These are phyloP conservation scores for Schizosaccharomyces cryophilus DNA, from an alignment of 805 yeast genomes.

Conservation along the genomic window DNA sequence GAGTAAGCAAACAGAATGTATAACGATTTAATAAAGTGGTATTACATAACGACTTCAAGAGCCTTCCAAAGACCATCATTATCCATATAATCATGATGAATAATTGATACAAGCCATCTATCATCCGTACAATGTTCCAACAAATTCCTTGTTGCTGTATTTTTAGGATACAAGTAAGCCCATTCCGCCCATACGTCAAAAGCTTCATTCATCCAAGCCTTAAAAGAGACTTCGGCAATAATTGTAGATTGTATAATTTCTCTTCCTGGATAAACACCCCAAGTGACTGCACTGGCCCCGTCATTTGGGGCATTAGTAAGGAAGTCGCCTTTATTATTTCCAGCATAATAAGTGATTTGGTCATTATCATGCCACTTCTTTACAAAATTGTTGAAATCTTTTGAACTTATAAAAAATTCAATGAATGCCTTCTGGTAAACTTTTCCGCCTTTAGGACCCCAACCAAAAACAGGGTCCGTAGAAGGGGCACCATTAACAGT, in stretches of 20 bases:
- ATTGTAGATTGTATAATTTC: constrained; percentile 82
- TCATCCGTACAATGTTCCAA: constrained; percentile 35
- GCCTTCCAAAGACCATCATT: constrained; percentile 58
- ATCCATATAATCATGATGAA: constrained; percentile 60
- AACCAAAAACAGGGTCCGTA: constrained; percentile 73
- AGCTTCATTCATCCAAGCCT: constrained; percentile 89
- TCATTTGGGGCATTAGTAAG: constrained; percentile 32
- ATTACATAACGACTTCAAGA: constrained; percentile 11
- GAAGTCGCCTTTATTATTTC: constrained; percentile 35
- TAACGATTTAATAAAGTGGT: too few relatives aligned
- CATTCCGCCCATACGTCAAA: constrained; percentile 79
- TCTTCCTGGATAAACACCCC: constrained; percentile 90
- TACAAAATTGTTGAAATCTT: constrained; percentile 40
- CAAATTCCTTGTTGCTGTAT: constrained; percentile 29
- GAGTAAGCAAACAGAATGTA: too few relatives aligned
- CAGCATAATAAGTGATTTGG: constrained; percentile 50
- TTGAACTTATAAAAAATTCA: constrained; percentile 58
- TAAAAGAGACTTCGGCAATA: constrained; percentile 74
- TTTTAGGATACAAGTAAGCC: constrained; percentile 51
- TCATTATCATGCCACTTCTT: constrained; percentile 23
- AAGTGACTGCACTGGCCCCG: constrained; percentile 44
- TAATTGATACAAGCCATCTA: constrained; percentile 57
- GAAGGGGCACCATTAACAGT: constrained; percentile 61
- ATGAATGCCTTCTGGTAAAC: constrained; percentile 86
- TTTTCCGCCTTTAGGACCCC: constrained; percentile 85